These are phyloP conservation scores for Didymella exigua DNA, from an alignment of 2,329 filamentous ascomycete species.

Conservation along the genomic window DNA sequence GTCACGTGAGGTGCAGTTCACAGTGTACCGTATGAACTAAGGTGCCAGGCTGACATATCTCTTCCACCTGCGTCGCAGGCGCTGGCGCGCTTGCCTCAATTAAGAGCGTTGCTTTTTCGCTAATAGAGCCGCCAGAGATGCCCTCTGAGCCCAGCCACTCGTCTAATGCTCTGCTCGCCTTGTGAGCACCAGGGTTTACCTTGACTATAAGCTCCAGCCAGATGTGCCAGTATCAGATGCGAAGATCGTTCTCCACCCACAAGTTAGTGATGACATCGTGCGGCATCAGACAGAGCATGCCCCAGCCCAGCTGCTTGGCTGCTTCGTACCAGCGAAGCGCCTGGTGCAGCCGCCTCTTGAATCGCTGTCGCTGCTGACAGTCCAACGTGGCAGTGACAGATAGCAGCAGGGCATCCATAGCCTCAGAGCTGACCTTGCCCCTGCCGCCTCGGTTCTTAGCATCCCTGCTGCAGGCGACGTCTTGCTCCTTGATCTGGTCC, in stretches of 20 bases:
- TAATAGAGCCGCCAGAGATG: neutral
- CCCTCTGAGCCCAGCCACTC: slow-evolving; percentile 5
- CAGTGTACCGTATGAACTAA: no score
- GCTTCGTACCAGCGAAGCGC: slow-evolving; percentile 1
- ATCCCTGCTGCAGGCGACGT: neutral
- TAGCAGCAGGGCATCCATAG: neutral
- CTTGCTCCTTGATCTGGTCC: neutral
- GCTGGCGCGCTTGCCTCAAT: neutral
- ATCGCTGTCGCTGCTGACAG: neutral
- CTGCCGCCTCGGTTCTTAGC: neutral
- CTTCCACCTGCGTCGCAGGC: neutral
- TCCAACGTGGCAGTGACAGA: neutral
- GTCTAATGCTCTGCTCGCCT: neutral
- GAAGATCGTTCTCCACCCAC: slow-evolving; percentile 1
- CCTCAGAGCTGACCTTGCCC: slow-evolving; percentile 1
- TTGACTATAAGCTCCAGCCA: neutral
- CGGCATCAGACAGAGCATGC: slow-evolving; percentile 2
- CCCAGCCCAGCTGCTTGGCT: neutral
- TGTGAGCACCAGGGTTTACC: neutral
- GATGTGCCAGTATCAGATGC: neutral
- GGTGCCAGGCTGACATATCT: no score
- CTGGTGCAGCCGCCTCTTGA: slow-evolving; percentile 1
- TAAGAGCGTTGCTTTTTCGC: neutral
- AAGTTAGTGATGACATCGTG: slow-evolving; percentile 1
- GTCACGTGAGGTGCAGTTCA: no score